Percentiles rank a stretch among this genome's conserved stretches.
phyloP scores from a whole-genome alignment of 441 rosid genomes.

The Euphorbia corollata region DNA sequence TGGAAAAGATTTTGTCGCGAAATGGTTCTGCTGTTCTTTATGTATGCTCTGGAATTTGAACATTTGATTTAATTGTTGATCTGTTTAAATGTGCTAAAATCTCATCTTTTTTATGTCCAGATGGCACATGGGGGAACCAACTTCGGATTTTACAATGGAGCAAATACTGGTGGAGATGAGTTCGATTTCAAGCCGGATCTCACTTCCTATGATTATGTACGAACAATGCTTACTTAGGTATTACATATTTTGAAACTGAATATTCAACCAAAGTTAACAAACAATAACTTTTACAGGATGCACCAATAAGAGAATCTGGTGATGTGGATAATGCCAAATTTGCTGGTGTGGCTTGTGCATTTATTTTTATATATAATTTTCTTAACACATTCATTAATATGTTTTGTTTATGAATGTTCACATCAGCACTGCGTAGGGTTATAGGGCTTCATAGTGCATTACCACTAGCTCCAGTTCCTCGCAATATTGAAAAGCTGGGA shows the following conservation, averaged over 20 bases:
- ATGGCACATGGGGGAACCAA: conserved; percentile 99
- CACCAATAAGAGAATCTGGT: conserved; percentile 88
- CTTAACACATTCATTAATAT: too few species aligned
- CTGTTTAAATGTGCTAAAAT: conserved; percentile 12
- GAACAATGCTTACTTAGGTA: conserved; percentile 17
- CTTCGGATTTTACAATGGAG: conserved; percentile 93
- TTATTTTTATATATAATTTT: too few species aligned
- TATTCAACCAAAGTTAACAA: conserved; percentile 18
- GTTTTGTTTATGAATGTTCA: conserved; percentile 5
- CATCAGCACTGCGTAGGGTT: conserved; percentile 67
- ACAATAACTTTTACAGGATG: conserved; percentile 51
- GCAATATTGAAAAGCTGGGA: conserved; percentile 39
- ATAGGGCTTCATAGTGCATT: conserved; percentile 36
- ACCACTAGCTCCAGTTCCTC: conserved; percentile 45
- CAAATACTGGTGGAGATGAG: conserved; percentile 61
- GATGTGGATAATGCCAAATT: conserved; percentile 70
- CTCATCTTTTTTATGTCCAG: conserved; percentile 28
- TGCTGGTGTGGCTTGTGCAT: conserved; percentile 36
- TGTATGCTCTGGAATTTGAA: conserved; percentile 39
- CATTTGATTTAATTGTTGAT: conserved; percentile 17
- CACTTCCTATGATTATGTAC: conserved; percentile 92
- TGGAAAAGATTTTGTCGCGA: conserved; percentile 63
- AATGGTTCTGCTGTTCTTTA: conserved; percentile 94
- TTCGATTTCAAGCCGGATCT: conserved; percentile 82
- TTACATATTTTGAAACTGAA: conserved; percentile 2